A percentile compares a stretch with the other conserved stretches of the same genome.
Evolutionary conservation across 129 eudicot genomes (phyloP).

Genomic region (Flaveria robusta): DNA sequence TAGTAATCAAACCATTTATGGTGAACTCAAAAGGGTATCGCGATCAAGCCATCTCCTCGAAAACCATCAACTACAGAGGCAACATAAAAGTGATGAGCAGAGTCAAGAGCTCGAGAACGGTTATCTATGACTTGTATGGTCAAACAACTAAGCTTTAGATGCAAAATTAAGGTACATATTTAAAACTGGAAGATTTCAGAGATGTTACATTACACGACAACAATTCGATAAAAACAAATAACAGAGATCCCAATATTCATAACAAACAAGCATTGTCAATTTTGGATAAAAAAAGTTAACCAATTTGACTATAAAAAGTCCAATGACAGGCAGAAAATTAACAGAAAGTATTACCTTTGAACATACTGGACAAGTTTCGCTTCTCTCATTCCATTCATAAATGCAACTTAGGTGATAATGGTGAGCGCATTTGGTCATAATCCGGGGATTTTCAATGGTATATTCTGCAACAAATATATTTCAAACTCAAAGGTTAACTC

Average conservation of each 20-base stretch:
- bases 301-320: constrained; percentile 14
- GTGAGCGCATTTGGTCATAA: constrained; percentile 39
- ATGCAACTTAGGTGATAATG: constrained; percentile 43
- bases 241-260: neutral
- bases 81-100: neutral
- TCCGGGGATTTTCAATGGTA: constrained; percentile 43
- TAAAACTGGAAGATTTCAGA: neutral
- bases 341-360: constrained; percentile 31
- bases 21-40: constrained; percentile 41
- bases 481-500: constrained; percentile 15
- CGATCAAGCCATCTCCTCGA: constrained; percentile 41
- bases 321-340: neutral
- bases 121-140: constrained; percentile 24
- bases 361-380: constrained; percentile 45
- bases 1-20: constrained; percentile 25
- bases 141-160: constrained; percentile 10
- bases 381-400: constrained; percentile 46
- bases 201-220: constrained; percentile 2
- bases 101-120: neutral
- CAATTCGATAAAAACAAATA: neutral
- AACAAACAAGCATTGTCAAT: neutral
- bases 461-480: constrained; percentile 31
- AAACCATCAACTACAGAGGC: constrained; percentile 40
- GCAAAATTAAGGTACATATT: neutral
- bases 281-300: constrained; percentile 3